These are phyloP conservation scores for Exophiala dermatitidis DNA, from an alignment of 2,329 filamentous ascomycete species.

Conservation along the genomic window DNA sequence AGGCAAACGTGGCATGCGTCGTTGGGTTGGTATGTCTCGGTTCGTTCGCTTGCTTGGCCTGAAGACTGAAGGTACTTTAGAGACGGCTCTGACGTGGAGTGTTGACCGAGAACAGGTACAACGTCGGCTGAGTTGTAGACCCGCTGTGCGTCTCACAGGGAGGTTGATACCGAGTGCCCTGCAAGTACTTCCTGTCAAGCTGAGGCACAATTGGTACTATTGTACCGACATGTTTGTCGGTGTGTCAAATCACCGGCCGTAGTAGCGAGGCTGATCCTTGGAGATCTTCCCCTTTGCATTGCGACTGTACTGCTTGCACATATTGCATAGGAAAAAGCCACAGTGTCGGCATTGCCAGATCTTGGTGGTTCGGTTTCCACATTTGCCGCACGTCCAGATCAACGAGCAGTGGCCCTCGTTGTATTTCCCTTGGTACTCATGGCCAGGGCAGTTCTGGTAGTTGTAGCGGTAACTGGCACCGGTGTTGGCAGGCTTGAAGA, in stretches of 20 bases:
- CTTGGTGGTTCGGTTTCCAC: neutral
- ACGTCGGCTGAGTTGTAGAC: neutral
- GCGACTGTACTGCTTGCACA: neutral
- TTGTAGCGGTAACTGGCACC: neutral
- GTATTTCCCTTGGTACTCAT: neutral
- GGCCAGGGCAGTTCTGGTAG: neutral
- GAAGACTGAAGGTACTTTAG: too few species aligned
- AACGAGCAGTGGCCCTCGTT: neutral
- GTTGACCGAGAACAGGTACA: neutral
- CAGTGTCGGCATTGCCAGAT: neutral
- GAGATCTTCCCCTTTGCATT: neutral
- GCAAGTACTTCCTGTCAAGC: too few species aligned
- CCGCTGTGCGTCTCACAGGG: too few species aligned
- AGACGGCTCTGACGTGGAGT: neutral
- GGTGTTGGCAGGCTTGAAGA: neutral
- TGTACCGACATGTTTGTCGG: too few species aligned
- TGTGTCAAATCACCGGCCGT: neutral
- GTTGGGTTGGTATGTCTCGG: too few species aligned
- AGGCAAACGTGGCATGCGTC: too few species aligned
- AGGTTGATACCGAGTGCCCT: too few species aligned
- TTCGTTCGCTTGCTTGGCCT: too few species aligned
- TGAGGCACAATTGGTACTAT: too few species aligned
- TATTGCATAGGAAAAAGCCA: neutral
- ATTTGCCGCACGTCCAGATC: conserved; percentile 1
- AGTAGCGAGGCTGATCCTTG: neutral